Base-by-base conservation (phyloP, 2,329 filamentous ascomycete genomes). In the Ustulina deusta region DNA sequence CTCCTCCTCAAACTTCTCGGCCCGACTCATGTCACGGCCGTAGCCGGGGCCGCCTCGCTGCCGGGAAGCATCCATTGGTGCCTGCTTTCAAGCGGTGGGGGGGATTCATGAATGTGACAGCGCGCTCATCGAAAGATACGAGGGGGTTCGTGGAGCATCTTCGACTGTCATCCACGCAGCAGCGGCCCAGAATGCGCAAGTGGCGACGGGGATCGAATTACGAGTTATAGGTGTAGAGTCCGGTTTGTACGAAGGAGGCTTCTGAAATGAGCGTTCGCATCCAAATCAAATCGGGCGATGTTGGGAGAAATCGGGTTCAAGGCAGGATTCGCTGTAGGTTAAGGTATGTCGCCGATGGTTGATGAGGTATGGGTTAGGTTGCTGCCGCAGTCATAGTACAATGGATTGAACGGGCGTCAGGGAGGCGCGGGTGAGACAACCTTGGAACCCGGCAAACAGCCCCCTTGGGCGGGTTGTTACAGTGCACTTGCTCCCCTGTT, bases 1-100 rank as follows among this genome's bases (percentile, higher is more conserved):
- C 85, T 99, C 96, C 78, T 98, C 94, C 80, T 99, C 96, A 79
- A 98, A 99, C 75, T 89, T 89, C 83, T 97, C 93, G 63, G 95
- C 95, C 74, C 82, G 78, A 64, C 67, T 81, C 73, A 78, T 74
- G 51, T 82, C 81, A 69, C 79, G 80, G 72, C 78, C 69, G 17
- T 74, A 78, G 62, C 69, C 70, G 67, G 74, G 74, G 69, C 77
- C 70, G 74, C 75, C 78, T 76, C 79, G 76, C 61, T 72, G 74
- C 59, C 74, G 73, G 51, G 70, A 68, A 48, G 59, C 51, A 66
- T 77, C 75, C 75, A 77, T 77, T 64, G 73, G 65, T 72, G 64
- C 69, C 25, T 48, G 17, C 54, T 44, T 52, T 59, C 67, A 68
- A 67, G 52, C 48, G 59, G 57, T 67, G 48, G 64, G 58, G 42